These are phyloP conservation scores for Fraxinus sp. DNA, from an alignment of 305 asterid genomes.

Conservation along the genomic window DNA sequence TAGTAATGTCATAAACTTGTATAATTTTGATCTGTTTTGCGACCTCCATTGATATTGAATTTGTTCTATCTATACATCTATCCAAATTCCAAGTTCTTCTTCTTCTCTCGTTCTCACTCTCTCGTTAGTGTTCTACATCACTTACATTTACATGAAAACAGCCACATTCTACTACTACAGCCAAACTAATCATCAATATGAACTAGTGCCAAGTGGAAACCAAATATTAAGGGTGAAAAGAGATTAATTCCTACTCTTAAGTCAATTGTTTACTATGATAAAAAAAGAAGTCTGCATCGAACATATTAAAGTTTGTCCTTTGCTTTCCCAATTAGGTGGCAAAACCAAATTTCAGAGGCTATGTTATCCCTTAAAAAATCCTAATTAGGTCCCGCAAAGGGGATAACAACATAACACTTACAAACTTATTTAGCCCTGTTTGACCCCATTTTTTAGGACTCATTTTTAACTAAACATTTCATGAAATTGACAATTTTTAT, in stretches of 20 bases:
- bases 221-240: not conserved
- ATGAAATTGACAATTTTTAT: not conserved
- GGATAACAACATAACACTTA: not conserved
- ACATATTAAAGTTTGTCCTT: not conserved
- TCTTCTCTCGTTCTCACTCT: not conserved
- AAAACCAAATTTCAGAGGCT: not conserved
- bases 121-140: not conserved
- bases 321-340: not conserved
- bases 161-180: not conserved
- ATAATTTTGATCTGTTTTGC: too few relatives aligned
- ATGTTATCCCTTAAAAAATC: not conserved
- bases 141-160: not conserved
- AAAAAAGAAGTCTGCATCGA: too few relatives aligned
- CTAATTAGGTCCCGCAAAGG: not conserved
- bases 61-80: not conserved
- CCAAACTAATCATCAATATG: not conserved
- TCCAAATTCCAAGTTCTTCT: not conserved
- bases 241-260: not conserved
- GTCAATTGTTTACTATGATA: not conserved
- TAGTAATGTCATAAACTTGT: not conserved
- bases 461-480: not conserved
- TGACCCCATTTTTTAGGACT: not conserved
- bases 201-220: not conserved
- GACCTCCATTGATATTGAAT: not conserved
- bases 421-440: not conserved